A percentile compares a stretch with the other conserved stretches of the same genome.
These are phyloP conservation scores for Syzygium jambos DNA, from an alignment of 345 rosid genomes.

Conservation along the genomic window DNA sequence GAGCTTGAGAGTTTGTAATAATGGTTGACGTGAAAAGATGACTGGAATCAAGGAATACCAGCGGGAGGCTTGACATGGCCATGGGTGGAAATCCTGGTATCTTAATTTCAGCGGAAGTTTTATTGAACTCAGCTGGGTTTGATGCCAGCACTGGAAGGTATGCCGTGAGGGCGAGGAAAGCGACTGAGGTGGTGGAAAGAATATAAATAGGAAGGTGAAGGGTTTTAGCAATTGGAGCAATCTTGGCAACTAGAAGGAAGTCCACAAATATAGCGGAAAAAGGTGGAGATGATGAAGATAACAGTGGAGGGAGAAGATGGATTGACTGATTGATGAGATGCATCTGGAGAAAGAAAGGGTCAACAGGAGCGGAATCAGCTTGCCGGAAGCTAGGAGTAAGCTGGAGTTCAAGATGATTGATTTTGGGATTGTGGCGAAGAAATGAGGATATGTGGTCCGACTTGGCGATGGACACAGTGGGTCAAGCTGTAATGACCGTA, in stretches of 20 bases:
- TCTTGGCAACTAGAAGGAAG: conserved; percentile 4
- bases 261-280: conserved; percentile 21
- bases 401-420: conserved; percentile 13
- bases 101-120: neutral
- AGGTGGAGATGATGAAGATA: conserved; percentile 12
- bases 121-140: neutral
- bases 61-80: conserved; percentile 24
- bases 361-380: neutral
- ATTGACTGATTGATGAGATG: conserved; percentile 23
- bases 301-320: conserved; percentile 18
- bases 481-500: conserved; percentile 28
- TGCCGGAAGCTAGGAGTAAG: conserved; percentile 6
- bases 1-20: neutral
- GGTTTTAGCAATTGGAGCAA: conserved; percentile 2
- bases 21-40: conserved; percentile 1
- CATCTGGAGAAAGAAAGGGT: conserved; percentile 27
- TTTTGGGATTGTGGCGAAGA: conserved; percentile 17
- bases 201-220: conserved; percentile 18
- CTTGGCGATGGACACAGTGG: conserved; percentile 29
- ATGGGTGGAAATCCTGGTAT: conserved; percentile 15
- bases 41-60: neutral
- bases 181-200: conserved; percentile 14
- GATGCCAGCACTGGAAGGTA: neutral
- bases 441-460: conserved; percentile 17
- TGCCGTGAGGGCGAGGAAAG: conserved; percentile 6